Evolutionary conservation across 106 monocot species (phyloP).

Genomic region (Posidonia australis): DNA sequence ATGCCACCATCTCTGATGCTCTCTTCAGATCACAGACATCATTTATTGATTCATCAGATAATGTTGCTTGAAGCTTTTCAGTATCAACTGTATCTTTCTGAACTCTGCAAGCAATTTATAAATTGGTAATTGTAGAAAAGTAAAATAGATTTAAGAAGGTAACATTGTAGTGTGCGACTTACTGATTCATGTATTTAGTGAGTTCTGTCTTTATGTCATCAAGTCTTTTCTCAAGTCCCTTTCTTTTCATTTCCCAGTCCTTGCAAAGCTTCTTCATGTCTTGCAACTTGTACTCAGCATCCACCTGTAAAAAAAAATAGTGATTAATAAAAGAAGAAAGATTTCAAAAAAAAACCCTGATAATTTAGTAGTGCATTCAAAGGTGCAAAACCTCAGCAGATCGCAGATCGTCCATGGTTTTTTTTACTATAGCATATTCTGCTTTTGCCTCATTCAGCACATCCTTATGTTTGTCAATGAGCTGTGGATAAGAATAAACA

Average conservation of each 20-base stretch:
- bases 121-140: too few species aligned
- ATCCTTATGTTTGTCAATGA: conserved; percentile 71
- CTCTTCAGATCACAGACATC: conserved; percentile 64
- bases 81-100: conserved; percentile 83
- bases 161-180: conserved; percentile 7
- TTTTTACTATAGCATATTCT: conserved; percentile 69
- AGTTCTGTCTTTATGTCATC: conserved; percentile 48
- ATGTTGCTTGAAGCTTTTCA: conserved; percentile 56
- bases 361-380: background rate
- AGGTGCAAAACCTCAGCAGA: conserved; percentile 59
- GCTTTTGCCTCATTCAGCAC: conserved; percentile 58
- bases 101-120: conserved; percentile 35
- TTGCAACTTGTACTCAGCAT: conserved; percentile 67
- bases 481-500: conserved; percentile 20
- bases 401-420: conserved; percentile 65
- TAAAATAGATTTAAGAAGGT: too few species aligned
- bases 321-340: background rate
- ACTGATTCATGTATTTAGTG: conserved; percentile 82
- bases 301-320: conserved; percentile 38
- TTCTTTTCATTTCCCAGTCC: conserved; percentile 78
- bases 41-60: conserved; percentile 36
- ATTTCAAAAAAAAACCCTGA: background rate
- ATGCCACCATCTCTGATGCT: conserved; percentile 74
- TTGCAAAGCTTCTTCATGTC: conserved; percentile 63
- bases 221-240: conserved; percentile 62